Conservation (phyloP, 768 basidiomycete genomes). For the Xerocomellus chrysenteron region DNA sequence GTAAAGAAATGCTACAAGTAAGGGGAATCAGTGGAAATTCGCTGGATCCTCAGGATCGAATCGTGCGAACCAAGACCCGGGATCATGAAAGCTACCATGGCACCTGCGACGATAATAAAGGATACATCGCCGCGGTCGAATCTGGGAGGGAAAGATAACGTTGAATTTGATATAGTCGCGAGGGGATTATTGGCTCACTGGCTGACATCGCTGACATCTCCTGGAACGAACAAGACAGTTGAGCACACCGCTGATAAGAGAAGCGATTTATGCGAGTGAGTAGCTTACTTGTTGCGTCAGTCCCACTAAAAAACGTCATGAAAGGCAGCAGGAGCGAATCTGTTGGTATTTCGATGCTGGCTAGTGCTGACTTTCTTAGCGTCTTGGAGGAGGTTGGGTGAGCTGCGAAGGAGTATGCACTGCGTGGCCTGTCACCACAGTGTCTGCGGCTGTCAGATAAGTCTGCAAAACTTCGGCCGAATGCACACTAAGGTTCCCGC, state of each 20-base stretch:
- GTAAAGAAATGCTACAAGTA: conserved; percentile 61
- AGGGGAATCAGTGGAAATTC: neutral
- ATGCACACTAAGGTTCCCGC: neutral
- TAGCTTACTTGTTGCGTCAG: conserved; percentile 13
- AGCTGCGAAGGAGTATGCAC: neutral
- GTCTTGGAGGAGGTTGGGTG: neutral
- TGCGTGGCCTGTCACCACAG: neutral
- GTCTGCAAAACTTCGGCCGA: neutral
- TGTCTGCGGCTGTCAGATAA: too few species aligned
- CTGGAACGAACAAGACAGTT: conserved; percentile 14
- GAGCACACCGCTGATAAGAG: conserved; percentile 4
- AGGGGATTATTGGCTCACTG: conserved; percentile 27
- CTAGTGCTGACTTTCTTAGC: neutral
- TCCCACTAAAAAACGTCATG: conserved; percentile 6
- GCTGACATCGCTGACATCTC: conserved; percentile 21
- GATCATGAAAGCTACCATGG: conserved; percentile 76
- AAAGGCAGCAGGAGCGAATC: neutral
- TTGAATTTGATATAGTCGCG: conserved; percentile 1
- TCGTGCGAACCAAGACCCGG: conserved; percentile 59
- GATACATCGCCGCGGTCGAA: conserved; percentile 71
- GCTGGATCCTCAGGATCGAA: neutral
- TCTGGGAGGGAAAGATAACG: conserved; percentile 32
- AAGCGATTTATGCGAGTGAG: neutral
- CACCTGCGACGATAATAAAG: conserved; percentile 67
- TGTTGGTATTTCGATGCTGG: neutral